Conservation (phyloP, 371 early-diverging fungal species). For the Basidiobolus meristosporus region DNA sequence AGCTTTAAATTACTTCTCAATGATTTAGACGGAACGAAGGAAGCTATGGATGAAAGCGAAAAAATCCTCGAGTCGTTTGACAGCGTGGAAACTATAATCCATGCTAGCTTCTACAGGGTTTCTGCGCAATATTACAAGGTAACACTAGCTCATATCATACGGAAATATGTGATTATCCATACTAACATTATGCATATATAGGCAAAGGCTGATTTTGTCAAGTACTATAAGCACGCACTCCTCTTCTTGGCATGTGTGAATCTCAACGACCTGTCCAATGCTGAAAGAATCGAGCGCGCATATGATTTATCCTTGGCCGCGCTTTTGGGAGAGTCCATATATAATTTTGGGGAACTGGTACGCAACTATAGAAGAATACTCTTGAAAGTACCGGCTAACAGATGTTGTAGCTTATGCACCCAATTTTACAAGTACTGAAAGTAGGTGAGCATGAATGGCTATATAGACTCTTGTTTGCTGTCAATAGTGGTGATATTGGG, state of each 20-base stretch:
- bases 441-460: constrained; percentile 78
- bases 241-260: constrained; percentile 81
- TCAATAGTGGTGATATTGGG: constrained; percentile 87
- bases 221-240: constrained; percentile 87
- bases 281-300: constrained; percentile 71
- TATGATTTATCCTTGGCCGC: constrained; percentile 83
- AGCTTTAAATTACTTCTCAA: constrained; percentile 52
- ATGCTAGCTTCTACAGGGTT: constrained; percentile 86
- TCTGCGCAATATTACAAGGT: constrained; percentile 91
- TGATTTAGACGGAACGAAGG: constrained; percentile 61
- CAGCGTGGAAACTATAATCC: constrained; percentile 71
- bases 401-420: constrained; percentile 70
- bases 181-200: constrained; percentile 6
- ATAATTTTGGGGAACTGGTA: constrained; percentile 97
- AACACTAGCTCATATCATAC: not conserved
- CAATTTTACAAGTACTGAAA: constrained; percentile 64
- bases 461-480: constrained; percentile 63
- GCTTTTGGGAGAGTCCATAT: constrained; percentile 82
- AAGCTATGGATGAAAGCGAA: constrained; percentile 68
- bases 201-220: constrained; percentile 77
- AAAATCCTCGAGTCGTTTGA: constrained; percentile 62
- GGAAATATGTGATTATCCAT: not conserved
- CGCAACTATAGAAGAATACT: constrained; percentile 2
- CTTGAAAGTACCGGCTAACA: not conserved
- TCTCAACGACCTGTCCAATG: constrained; percentile 45